Conservation (phyloP, 805 yeast species). For the Pichia nakasei region DNA sequence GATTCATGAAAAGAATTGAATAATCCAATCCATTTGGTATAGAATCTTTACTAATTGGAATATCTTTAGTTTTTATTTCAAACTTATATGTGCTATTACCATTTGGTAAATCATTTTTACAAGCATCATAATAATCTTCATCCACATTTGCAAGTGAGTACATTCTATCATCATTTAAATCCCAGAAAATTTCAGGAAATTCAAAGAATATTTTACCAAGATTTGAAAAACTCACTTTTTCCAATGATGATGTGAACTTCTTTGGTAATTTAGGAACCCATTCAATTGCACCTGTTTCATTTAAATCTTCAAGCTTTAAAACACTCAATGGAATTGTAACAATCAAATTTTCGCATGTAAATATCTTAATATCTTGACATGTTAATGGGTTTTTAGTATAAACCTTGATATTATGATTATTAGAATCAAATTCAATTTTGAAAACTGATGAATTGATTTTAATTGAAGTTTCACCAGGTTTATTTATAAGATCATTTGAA, state of each 20-base stretch:
- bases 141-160: constrained; percentile 26
- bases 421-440: constrained; percentile 17
- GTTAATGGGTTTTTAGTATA: constrained; percentile 4
- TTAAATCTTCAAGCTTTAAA: constrained; percentile 27
- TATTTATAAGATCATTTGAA: not conserved
- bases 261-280: constrained; percentile 30
- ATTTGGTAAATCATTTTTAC: not conserved
- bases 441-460: constrained; percentile 18
- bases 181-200: constrained; percentile 41
- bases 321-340: constrained; percentile 45
- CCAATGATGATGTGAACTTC: constrained; percentile 20
- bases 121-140: constrained; percentile 13
- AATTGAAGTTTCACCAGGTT: constrained; percentile 11
- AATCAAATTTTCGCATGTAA: constrained; percentile 31
- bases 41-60: constrained; percentile 1
- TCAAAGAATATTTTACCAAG: constrained; percentile 41
- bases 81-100: not conserved
- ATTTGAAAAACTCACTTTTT: constrained; percentile 30
- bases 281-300: constrained; percentile 22
- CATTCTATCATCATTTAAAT: constrained; percentile 26
- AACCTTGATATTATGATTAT: constrained; percentile 16
- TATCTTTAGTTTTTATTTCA: constrained; percentile 6
- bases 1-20: constrained; percentile 25
- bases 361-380: constrained; percentile 9
- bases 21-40: constrained; percentile 20